Conservation (phyloP, 345 rosid species). For the Salix brachista region DNA sequence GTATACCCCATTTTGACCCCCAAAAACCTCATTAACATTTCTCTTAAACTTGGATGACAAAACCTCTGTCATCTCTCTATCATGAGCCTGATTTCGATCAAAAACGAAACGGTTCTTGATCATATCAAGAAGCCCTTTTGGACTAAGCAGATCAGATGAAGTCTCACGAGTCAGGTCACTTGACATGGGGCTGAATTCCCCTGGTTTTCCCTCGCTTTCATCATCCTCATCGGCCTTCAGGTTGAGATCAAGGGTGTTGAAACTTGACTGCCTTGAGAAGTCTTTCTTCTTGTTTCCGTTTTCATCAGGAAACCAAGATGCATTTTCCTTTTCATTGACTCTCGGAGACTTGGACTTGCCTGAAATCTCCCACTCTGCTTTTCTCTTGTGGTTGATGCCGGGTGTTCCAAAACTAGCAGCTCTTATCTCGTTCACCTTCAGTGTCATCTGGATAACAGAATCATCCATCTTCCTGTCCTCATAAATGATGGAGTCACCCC, state of each 20-base stretch:
- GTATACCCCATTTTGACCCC: conserved; percentile 30
- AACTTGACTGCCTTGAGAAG: conserved; percentile 55
- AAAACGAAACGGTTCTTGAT: conserved; percentile 55
- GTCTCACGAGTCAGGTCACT: conserved; percentile 66
- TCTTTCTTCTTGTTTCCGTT: conserved; percentile 35
- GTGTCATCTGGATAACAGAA: conserved; percentile 49
- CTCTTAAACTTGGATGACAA: conserved; percentile 41
- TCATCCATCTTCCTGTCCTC: conserved; percentile 22
- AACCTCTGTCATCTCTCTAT: conserved; percentile 32
- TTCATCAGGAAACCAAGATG: conserved; percentile 15
- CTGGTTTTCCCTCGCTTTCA: conserved; percentile 29
- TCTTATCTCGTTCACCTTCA: conserved; percentile 38
- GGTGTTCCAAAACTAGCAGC: conserved; percentile 12
- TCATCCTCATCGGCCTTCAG: conserved; percentile 41
- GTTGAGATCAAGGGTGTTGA: conserved; percentile 70
- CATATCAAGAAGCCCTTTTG: conserved; percentile 39
- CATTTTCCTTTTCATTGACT: conserved; percentile 35
- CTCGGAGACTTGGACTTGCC: conserved; percentile 42
- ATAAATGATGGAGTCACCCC: conserved; percentile 25
- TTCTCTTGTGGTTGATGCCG: conserved; percentile 47
- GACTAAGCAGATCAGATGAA: conserved; percentile 18
- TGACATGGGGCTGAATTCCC: conserved; percentile 60
- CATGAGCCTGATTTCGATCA: conserved; percentile 28
- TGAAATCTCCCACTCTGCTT: conserved; percentile 40
- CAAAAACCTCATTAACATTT: conserved; percentile 41